These are phyloP conservation scores for Aureobasidium sp. DNA, from an alignment of 2,329 filamentous ascomycete species.

Conservation along the genomic window DNA sequence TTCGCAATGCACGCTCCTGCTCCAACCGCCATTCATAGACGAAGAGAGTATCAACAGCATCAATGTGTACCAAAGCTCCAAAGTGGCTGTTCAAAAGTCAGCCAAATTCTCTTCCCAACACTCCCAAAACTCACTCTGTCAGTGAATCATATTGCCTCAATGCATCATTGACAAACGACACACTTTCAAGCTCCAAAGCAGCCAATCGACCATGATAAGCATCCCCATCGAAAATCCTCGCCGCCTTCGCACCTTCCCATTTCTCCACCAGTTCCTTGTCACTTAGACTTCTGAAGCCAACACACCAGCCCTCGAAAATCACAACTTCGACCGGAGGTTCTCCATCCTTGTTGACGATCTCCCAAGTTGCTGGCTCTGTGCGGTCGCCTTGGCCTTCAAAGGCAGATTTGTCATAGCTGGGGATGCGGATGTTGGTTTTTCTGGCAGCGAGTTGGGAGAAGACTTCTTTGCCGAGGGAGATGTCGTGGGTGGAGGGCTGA, in stretches of 20 bases:
- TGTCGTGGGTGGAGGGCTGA: slow-evolving; percentile 77
- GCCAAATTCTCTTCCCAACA: background rate
- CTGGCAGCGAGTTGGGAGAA: slow-evolving; percentile 53
- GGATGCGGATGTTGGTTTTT: slow-evolving; percentile 51
- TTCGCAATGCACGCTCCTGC: slow-evolving; percentile 67
- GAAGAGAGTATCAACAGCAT: slow-evolving; percentile 64
- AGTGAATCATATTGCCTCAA: slow-evolving; percentile 53
- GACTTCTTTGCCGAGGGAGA: slow-evolving; percentile 55
- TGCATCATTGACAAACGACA: slow-evolving; percentile 53
- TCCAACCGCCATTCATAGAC: slow-evolving; percentile 81
- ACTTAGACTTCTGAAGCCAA: slow-evolving; percentile 68
- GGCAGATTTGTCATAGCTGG: slow-evolving; percentile 76
- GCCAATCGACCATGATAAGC: slow-evolving; percentile 47
- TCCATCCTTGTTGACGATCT: slow-evolving; percentile 47
- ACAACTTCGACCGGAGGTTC: slow-evolving; percentile 50
- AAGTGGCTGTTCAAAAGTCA: slow-evolving; percentile 37
- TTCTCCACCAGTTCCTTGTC: slow-evolving; percentile 48
- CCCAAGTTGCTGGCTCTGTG: slow-evolving; percentile 56
- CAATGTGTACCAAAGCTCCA: slow-evolving; percentile 59
- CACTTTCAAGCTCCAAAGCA: slow-evolving; percentile 48
- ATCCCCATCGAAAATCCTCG: slow-evolving; percentile 39
- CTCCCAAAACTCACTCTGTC: slow-evolving; percentile 39
- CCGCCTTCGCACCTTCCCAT: slow-evolving; percentile 44
- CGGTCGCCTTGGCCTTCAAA: slow-evolving; percentile 73
- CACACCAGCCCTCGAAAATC: slow-evolving; percentile 85